Evolutionary conservation across 257 asterid species (phyloP), one percentile per base, ranked within the genome.

Genomic region (Apocynum venetum): DNA sequence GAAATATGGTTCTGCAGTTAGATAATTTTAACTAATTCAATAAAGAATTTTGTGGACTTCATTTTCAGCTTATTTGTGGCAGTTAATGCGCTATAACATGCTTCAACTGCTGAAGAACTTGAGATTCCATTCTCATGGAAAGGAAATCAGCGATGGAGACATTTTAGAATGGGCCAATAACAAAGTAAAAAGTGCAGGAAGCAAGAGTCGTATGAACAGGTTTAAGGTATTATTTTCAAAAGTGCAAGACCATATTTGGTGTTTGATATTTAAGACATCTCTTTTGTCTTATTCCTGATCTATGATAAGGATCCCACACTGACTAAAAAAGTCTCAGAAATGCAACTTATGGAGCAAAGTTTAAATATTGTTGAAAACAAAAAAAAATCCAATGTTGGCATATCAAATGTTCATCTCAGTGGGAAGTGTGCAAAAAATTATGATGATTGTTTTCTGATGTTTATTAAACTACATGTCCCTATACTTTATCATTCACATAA

Each of bases 11-110:
- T 47, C 65, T 47, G 55, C 35, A 25, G 46, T 47, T 73, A 63
- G 31, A 66, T n/a, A 55, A 3, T 9, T 73, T 69, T 60, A 38
- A 35, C 64, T 69, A 69, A 56, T 35, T 76, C 55, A 72, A 6
- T 66, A 80, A 80, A 79, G 82, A 65, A 63, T 25, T 46, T 67
- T 71, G 78, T 57, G 1, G 1, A 73, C 80, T 82, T 83, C 72
- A 80, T 82, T 85, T 87, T 74, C 99, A 95, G 98, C 97, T 84
- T 91, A 87, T 64, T 87, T 96, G 67, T 96, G 97, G 99, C 99
- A 91, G 87, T 85, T 93, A 86, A 90, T 96, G 99, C 82, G 98
- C 60, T 91, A 59, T 71, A 93, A 93, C 86, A 96, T 95, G 90
- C 96, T 93, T 89, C 97, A 89, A 83, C 90, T 93, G 57, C 83